Evolutionary conservation across 441 rosid species (phyloP), one percentile per base, ranked within the genome.

Genomic region (Gossypium gossypioides): DNA sequence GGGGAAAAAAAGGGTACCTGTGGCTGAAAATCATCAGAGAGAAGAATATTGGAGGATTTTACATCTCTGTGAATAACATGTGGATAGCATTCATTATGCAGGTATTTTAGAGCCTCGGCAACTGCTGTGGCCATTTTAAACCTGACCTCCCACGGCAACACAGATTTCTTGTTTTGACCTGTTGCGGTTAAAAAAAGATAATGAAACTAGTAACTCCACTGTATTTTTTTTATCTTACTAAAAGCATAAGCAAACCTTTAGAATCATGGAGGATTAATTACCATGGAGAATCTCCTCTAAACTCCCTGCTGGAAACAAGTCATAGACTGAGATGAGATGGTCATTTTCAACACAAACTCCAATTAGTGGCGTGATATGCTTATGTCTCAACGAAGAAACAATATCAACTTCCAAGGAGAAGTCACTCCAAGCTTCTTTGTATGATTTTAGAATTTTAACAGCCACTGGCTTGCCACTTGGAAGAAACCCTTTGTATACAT

Each of bases 21-120:
- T 2, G 84, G 77, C 55, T 68, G 75, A 58, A 72, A 75, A n/a
- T 79, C 82, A 63, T 61, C 56, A 4, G 82, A 74, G 72, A 81
- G 82, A 59, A 81, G 84, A 74, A 81, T 78, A 77, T 81, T 81
- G 0, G 84, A 81, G 32, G 84, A 74, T 73, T 79, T 81, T 55
- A 81, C 71, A 37, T 81, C 84, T 66, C 82, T 79, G 71, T 81
- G 84, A 22, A 81, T 77, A 32, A 81, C 73, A 13, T 80, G 71
- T 13, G 37, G 71, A 2, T 51, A 40, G 68, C 69, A 68, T 65
- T 77, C 77, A 56, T 55, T 74, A 61, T 81, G 84, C 72, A 81
- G 19, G 75, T 79, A 76, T 55, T 69, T 72, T 13, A 81, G 73
- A 70, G 84, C 82, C 73, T 79, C 77, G 1, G 82, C 82, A 63